Conservation (phyloP, 176 grass and related monocot genomes). For the Lolium perenne region DNA sequence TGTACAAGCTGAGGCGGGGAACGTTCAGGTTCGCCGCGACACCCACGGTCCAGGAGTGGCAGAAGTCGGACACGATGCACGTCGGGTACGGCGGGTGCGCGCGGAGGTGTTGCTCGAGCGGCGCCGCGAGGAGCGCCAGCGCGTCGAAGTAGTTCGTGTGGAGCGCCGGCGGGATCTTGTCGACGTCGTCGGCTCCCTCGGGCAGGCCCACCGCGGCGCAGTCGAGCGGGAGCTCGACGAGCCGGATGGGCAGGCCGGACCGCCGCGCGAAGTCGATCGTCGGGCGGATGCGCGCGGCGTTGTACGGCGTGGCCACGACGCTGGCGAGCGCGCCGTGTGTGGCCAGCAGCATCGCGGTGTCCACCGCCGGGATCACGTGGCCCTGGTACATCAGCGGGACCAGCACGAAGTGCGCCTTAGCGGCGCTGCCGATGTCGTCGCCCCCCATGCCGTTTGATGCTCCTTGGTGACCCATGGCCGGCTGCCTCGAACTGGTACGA, state of each 20-base stretch:
- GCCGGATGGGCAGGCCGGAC: conserved; percentile 34
- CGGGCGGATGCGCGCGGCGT: conserved; percentile 34
- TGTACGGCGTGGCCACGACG: conserved; percentile 56
- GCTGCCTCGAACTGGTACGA: too few species aligned
- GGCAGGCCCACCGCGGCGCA: conserved; percentile 36
- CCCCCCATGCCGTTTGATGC: background rate
- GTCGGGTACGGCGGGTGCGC: conserved; percentile 37
- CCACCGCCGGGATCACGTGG: conserved; percentile 59
- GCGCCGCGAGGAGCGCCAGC: conserved; percentile 4
- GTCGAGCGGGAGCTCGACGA: conserved; percentile 48
- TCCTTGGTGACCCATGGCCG: conserved; percentile 16
- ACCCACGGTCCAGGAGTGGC: conserved; percentile 56
- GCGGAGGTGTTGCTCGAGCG: conserved; percentile 49
- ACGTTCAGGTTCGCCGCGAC: conserved; percentile 51
- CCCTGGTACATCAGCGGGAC: conserved; percentile 62
- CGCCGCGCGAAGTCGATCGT: conserved; percentile 20
- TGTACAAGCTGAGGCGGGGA: conserved; percentile 54
- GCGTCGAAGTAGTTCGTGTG: conserved; percentile 33
- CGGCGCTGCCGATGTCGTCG: background rate
- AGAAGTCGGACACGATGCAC: conserved; percentile 71
- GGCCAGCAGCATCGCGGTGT: conserved; percentile 57
- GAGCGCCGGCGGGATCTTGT: conserved; percentile 24
- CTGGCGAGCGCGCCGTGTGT: conserved; percentile 43
- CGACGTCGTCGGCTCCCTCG: conserved; percentile 43
- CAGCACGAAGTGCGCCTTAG: conserved; percentile 60